Evolutionary conservation across 2,329 filamentous ascomycete genomes (phyloP).

Genomic region (Fusarium lyarnte): DNA sequence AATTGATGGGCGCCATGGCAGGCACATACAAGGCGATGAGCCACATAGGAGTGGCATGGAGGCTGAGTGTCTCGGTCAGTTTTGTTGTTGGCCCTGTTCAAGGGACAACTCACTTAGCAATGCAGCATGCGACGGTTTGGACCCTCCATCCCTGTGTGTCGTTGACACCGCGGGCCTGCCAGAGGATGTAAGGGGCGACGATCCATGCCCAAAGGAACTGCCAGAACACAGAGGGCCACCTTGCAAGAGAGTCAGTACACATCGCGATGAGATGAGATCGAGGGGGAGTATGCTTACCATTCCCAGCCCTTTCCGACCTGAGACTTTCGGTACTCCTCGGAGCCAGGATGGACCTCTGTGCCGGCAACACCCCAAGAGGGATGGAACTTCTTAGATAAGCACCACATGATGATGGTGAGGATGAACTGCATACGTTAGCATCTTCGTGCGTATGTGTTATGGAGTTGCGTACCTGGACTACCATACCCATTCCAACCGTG

Average conservation of each 20-base stretch:
- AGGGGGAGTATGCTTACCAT: slow-evolving; percentile 58
- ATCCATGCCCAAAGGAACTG: slow-evolving; percentile 72
- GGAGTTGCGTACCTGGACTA: slow-evolving; percentile 58
- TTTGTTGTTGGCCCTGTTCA: background rate
- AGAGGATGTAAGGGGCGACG: slow-evolving; percentile 69
- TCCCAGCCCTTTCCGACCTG: slow-evolving; percentile 67
- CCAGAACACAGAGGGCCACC: slow-evolving; percentile 72
- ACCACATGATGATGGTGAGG: slow-evolving; percentile 67
- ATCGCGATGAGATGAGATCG: background rate
- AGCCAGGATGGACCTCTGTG: slow-evolving; percentile 66
- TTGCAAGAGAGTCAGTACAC: slow-evolving; percentile 29
- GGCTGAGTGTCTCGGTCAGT: slow-evolving; percentile 49
- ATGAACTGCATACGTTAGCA: slow-evolving; percentile 56
- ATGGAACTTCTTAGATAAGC: slow-evolving; percentile 74
- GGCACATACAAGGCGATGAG: slow-evolving; percentile 66
- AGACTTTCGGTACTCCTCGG: slow-evolving; percentile 59
- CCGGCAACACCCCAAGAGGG: slow-evolving; percentile 67
- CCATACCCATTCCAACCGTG: slow-evolving; percentile 64
- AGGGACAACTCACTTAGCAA: slow-evolving; percentile 53
- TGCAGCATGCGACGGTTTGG: slow-evolving; percentile 66
- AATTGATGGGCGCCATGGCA: slow-evolving; percentile 61
- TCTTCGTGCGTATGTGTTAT: accelerated
- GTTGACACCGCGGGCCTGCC: slow-evolving; percentile 66
- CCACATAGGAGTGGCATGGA: slow-evolving; percentile 75
- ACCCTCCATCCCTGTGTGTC: slow-evolving; percentile 74